Conservation (phyloP, 495 filamentous ascomycete genomes). For the Penicillium taxi region DNA sequence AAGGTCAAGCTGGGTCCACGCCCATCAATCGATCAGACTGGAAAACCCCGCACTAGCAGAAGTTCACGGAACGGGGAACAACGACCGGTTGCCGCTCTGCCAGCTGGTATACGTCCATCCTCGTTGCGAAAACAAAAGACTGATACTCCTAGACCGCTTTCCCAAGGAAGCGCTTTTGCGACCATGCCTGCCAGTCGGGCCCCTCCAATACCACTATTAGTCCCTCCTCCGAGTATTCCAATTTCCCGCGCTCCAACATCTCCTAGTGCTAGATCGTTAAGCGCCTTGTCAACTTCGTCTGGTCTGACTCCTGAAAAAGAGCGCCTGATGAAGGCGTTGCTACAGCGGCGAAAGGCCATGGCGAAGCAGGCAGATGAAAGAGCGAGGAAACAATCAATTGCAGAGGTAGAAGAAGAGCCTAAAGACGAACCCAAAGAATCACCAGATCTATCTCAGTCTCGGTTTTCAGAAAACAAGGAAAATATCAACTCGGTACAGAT, state of each 20-base stretch:
- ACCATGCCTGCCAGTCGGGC: conserved; percentile 29
- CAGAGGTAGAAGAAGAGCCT: conserved; percentile 11
- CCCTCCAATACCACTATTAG: conserved; percentile 37
- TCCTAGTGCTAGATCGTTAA: conserved; percentile 45
- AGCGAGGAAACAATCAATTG: conserved; percentile 23
- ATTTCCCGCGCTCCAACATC: conserved; percentile 42
- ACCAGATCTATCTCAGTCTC: background rate
- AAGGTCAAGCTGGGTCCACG: conserved; percentile 81
- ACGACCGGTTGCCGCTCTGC: conserved; percentile 64
- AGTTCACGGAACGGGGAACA: conserved; percentile 42
- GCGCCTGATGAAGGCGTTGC: conserved; percentile 85
- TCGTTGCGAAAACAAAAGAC: conserved; percentile 33
- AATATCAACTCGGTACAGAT: conserved; percentile 16
- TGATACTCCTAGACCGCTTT: conserved; percentile 33
- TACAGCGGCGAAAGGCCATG: conserved; percentile 74
- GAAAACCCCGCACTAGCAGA: conserved; percentile 56
- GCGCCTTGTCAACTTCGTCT: conserved; percentile 41
- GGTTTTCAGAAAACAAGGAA: conserved; percentile 29
- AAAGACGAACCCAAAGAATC: conserved; percentile 2
- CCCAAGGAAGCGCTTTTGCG: conserved; percentile 33
- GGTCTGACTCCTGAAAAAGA: conserved; percentile 82
- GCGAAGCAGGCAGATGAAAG: conserved; percentile 34
- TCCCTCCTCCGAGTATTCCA: conserved; percentile 43
- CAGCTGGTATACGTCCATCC: conserved; percentile 42
- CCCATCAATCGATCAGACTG: conserved; percentile 61